Conservation (phyloP, 805 yeast genomes). For the Candida pseudofarinosa region DNA sequence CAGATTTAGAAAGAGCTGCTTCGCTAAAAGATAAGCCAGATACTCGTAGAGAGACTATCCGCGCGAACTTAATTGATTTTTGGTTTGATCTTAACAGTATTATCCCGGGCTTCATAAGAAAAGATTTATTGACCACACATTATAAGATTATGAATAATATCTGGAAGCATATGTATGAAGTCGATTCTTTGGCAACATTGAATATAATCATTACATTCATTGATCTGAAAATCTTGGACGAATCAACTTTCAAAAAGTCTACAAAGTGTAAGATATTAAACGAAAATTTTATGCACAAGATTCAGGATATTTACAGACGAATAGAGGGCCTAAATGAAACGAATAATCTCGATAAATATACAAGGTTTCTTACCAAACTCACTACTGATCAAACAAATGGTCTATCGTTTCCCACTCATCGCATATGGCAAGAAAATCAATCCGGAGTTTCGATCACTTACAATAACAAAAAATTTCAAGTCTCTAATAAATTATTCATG, state of each 20-base stretch:
- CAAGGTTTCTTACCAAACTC: constrained; percentile 46
- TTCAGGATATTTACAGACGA: constrained; percentile 46
- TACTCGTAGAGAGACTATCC: constrained; percentile 37
- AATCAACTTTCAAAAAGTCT: constrained; percentile 56
- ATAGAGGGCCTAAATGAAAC: constrained; percentile 18
- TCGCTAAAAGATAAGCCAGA: constrained; percentile 24
- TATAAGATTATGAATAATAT: constrained; percentile 57
- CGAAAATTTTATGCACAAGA: constrained; percentile 63
- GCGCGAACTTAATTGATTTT: constrained; percentile 58
- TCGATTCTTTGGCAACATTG: constrained; percentile 47
- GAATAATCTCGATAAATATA: constrained; percentile 37
- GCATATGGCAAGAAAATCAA: constrained; percentile 41
- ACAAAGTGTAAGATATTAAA: constrained; percentile 74
- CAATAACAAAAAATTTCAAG: constrained; percentile 50
- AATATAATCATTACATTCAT: constrained; percentile 43
- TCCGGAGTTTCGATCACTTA: constrained; percentile 43
- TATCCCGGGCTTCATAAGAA: constrained; percentile 55
- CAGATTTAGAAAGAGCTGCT: constrained; percentile 39
- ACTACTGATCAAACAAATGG: constrained; percentile 51
- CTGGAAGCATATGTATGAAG: constrained; percentile 56
- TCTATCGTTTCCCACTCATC: constrained; percentile 42
- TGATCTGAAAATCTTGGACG: constrained; percentile 50
- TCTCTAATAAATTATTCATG: constrained; percentile 66
- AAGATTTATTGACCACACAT: constrained; percentile 54
- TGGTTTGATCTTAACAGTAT: constrained; percentile 51